Percentiles rank a stretch among this genome's conserved stretches.
Evolutionary conservation across 23 red algal species (phyloP).

Genomic region (Gracilariopsis chorda): DNA sequence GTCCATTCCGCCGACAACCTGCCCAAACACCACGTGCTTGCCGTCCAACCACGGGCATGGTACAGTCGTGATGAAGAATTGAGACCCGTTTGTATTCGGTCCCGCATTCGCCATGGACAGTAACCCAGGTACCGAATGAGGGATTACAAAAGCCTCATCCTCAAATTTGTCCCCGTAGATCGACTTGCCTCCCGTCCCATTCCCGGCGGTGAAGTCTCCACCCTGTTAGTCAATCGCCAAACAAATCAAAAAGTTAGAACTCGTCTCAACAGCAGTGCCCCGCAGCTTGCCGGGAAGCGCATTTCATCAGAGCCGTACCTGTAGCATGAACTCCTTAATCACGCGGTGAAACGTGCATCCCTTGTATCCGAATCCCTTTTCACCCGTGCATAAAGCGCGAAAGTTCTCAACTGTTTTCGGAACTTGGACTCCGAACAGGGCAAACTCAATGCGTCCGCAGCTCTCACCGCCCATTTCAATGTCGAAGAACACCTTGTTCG

Average conservation of each 20-base stretch:
- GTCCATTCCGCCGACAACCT: slow-evolving; percentile 88
- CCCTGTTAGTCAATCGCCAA: slow-evolving; percentile 26
- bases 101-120: slow-evolving; percentile 98
- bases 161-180: slow-evolving; percentile 92
- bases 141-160: slow-evolving; percentile 88
- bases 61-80: slow-evolving; percentile 92
- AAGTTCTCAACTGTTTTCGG: slow-evolving; percentile 94
- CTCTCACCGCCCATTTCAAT: slow-evolving; percentile 87
- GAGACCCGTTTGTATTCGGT: slow-evolving; percentile 93
- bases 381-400: slow-evolving; percentile 80
- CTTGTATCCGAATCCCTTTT: slow-evolving; percentile 86
- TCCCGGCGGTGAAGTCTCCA: slow-evolving; percentile 87
- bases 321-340: slow-evolving; percentile 90
- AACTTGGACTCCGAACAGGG: slow-evolving; percentile 78
- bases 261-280: background rate
- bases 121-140: slow-evolving; percentile 64
- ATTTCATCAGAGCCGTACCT: too few species aligned
- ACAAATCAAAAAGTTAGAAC: background rate
- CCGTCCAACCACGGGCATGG: slow-evolving; percentile 77
- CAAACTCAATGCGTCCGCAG: slow-evolving; percentile 85
- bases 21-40: slow-evolving; percentile 94
- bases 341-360: slow-evolving; percentile 83
- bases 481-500: slow-evolving; percentile 89
- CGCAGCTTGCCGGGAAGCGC: too few species aligned
- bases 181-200: slow-evolving; percentile 91